Conservation (phyloP, 2,329 filamentous ascomycete genomes). For the Bipolaris cookei region DNA sequence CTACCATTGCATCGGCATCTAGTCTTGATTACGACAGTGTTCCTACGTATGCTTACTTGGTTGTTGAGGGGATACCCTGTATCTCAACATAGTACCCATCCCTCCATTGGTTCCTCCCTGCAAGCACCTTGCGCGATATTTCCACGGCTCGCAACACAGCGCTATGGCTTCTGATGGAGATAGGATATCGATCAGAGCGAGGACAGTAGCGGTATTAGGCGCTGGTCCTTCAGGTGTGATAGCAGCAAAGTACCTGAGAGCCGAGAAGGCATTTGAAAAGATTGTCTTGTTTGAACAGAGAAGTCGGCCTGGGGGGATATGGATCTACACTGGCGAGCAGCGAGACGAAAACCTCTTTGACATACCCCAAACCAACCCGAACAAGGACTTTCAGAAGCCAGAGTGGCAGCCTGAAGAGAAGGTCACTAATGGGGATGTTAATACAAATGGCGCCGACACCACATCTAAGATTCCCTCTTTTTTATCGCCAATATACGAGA, state of each 20-base stretch:
- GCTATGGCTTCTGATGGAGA: constrained; percentile 18
- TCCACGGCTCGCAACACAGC: background rate
- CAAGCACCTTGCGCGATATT: background rate
- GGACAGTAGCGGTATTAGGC: constrained; percentile 77
- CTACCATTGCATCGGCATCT: background rate
- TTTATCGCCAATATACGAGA: constrained; percentile 82
- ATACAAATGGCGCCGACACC: background rate
- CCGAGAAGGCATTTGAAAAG: constrained; percentile 71
- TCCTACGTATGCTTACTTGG: background rate
- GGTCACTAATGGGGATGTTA: background rate
- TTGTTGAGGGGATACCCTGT: constrained; percentile 2
- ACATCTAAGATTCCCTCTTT: constrained; percentile 62
- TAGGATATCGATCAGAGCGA: constrained; percentile 51
- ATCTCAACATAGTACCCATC: background rate
- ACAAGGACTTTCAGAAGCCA: constrained; percentile 68
- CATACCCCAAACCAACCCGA: constrained; percentile 71
- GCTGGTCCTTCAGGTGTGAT: constrained; percentile 81
- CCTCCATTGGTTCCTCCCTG: too few species aligned
- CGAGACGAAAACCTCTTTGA: constrained; percentile 54
- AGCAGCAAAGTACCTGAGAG: constrained; percentile 77
- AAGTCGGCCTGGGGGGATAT: constrained; percentile 77
- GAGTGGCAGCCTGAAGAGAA: constrained; percentile 51
- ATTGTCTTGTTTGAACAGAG: constrained; percentile 87
- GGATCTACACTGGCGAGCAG: constrained; percentile 73
- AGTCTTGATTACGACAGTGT: background rate